Conservation (phyloP, 148 eudicot genomes). For the Polygonum aviculare region DNA sequence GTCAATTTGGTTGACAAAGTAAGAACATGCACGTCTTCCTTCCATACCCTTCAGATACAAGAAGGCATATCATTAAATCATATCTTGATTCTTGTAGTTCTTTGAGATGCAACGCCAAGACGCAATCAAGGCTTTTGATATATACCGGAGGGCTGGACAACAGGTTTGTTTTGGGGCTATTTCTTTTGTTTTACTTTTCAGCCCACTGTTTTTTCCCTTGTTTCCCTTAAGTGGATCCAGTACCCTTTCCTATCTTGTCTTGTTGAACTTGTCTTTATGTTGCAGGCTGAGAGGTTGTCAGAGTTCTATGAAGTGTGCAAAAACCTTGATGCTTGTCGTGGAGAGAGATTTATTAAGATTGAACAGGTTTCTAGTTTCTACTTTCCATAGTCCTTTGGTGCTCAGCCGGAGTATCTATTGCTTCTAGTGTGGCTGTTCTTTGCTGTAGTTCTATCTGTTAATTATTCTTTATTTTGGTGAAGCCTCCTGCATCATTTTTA, state of each 20-base stretch:
- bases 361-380: constrained; percentile 57
- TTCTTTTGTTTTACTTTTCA: neutral
- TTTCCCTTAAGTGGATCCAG: neutral
- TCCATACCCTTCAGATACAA: neutral
- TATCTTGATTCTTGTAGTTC: constrained; percentile 37
- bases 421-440: neutral
- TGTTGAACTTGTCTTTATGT: neutral
- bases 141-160: constrained; percentile 78
- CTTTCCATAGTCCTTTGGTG: neutral
- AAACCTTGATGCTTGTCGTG: constrained; percentile 77
- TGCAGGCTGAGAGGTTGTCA: constrained; percentile 87
- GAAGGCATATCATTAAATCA: neutral
- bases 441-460: neutral
- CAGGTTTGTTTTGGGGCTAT: constrained; percentile 46
- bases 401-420: neutral
- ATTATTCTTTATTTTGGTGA: constrained; percentile 17
- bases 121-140: constrained; percentile 78
- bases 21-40: constrained; percentile 7
- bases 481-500: constrained; percentile 95
- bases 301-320: constrained; percentile 96
- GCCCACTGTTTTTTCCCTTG: neutral
- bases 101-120: constrained; percentile 90
- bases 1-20: constrained; percentile 96
- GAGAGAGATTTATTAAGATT: constrained; percentile 70
- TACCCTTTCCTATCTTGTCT: neutral